Base-by-base conservation (phyloP, 2,329 filamentous ascomycete genomes). In the Stemphylium lycopersici region DNA sequence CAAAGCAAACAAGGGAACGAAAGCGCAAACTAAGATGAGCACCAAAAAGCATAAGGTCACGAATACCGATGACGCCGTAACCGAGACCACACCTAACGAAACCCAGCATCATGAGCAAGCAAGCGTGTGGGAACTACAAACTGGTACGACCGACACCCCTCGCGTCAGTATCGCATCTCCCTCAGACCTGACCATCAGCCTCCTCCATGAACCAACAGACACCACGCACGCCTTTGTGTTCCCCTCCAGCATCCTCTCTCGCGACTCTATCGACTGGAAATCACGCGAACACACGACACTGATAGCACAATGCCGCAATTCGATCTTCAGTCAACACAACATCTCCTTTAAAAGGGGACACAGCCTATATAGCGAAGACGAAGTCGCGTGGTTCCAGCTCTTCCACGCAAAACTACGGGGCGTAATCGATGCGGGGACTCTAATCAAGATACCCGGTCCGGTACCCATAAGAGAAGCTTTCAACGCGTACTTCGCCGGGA, bases 321-420 rank as follows among this genome's bases (percentile, higher is more conserved):
- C 45, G 11, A 22, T 48, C 39, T 49, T 56, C 26, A 31, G 12
- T 11, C 16, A 41, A 22, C 32, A 47, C 6, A 52, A 44, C 3
- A 38, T 58, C 4, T 7, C 8, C 2, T 6, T n/a, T 24, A 56
- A 54, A 36, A 48, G 45, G 8, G 8, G 16, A 15, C 4, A 18
- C 1, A 36, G 24, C 8, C 24, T n/a, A 10, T 64, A 44, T 24
- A 50, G 44, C 5, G 46, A 52, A 4, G 40, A 52, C 6, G 62
- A 67, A 43, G 52, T 60, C 4, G 53, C 61, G 1, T 64, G 61
- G 61, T 16, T 67, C 3, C 24, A 48, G 1, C 48, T 67, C 0
- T 56, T 56, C 31, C 51, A 57, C 33, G 18, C 39, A 2, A 66
- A 63, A 16, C n/a, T 62, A 3, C 56, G 56, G 2, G 33, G 12